Percentiles rank a stretch among this genome's conserved stretches.
Conservation (phyloP, 2,329 filamentous ascomycete species). For the Neonectria punicea region DNA sequence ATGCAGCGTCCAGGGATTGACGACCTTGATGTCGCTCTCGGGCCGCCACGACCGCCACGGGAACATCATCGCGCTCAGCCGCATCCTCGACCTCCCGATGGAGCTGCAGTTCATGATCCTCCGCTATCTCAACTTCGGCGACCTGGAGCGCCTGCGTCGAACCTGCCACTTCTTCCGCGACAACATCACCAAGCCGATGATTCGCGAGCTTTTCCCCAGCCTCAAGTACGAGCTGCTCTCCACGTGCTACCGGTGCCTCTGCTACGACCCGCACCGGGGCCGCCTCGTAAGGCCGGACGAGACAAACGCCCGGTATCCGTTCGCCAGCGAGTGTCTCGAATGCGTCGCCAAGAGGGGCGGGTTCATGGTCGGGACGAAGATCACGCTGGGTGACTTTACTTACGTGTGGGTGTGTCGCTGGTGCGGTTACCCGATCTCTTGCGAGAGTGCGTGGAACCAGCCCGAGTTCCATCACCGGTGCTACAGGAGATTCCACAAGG, state of each 20-base stretch:
- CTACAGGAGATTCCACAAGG: conserved; percentile 51
- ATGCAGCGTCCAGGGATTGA: conserved; percentile 13
- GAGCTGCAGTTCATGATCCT: conserved; percentile 57
- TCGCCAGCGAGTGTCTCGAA: conserved; percentile 53
- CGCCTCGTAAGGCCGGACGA: conserved; percentile 47
- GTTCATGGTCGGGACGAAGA: conserved; percentile 50
- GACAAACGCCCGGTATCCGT: conserved; percentile 48
- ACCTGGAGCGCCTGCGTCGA: conserved; percentile 55
- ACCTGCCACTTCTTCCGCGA: conserved; percentile 52
- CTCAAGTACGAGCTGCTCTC: conserved; percentile 46
- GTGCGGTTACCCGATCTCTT: conserved; percentile 54
- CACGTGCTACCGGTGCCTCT: conserved; percentile 55
- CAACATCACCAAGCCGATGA: conserved; percentile 48
- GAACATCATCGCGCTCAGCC: conserved; percentile 9
- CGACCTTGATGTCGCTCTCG: conserved; percentile 19
- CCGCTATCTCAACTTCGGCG: conserved; percentile 53
- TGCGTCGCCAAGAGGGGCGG: conserved; percentile 51
- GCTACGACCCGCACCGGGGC: conserved; percentile 45
- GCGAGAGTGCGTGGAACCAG: conserved; percentile 45
- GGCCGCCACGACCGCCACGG: conserved; percentile 10
- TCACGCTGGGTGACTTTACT: conserved; percentile 49
- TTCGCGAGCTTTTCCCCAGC: conserved; percentile 51
- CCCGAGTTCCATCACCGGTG: conserved; percentile 55
- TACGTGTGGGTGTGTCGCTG: conserved; percentile 55
- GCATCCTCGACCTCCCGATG: conserved; percentile 51